Conservation (phyloP, 2,329 filamentous ascomycete genomes). For the Allantophomopsis cytisporea region DNA sequence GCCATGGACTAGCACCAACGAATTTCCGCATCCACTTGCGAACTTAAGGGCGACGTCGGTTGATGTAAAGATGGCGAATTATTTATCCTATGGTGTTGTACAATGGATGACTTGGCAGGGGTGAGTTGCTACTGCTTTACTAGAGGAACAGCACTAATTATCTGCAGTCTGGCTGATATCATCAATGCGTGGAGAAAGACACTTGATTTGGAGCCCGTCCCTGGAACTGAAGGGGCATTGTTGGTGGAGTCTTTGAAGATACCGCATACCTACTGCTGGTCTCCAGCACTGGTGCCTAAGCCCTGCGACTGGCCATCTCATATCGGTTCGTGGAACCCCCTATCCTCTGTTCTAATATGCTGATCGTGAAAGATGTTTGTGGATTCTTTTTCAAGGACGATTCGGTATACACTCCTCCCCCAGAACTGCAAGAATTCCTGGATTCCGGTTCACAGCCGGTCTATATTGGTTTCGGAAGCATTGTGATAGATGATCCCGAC, state of each 20-base stretch:
- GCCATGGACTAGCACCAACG: slow-evolving; percentile 30
- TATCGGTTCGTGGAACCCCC: slow-evolving; percentile 27
- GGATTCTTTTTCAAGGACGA: slow-evolving; percentile 59
- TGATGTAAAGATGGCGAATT: slow-evolving; percentile 23
- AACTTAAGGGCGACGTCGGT: slow-evolving; percentile 23
- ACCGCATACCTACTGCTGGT: slow-evolving; percentile 23
- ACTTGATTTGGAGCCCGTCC: slow-evolving; percentile 2
- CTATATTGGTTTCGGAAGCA: slow-evolving; percentile 71
- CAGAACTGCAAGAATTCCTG: slow-evolving; percentile 50
- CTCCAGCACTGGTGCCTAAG: slow-evolving; percentile 53
- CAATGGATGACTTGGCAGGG: slow-evolving; percentile 34
- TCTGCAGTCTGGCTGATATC: slow-evolving; percentile 50
- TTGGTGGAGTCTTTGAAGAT: slow-evolving; percentile 2
- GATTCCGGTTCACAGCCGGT: slow-evolving; percentile 55
- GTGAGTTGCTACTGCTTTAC: slow-evolving; percentile 7
- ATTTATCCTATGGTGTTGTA: slow-evolving; percentile 29
- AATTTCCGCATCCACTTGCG: slow-evolving; percentile 33
- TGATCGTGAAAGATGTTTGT: slow-evolving; percentile 32
- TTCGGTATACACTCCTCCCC: slow-evolving; percentile 46
- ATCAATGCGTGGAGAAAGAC: slow-evolving; percentile 27
- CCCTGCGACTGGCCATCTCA: slow-evolving; percentile 59
- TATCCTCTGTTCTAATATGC: neutral
- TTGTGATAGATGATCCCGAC: slow-evolving; percentile 62
- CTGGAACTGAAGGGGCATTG: slow-evolving; percentile 1
- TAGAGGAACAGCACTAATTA: neutral